These are phyloP conservation scores for Diaporthe citri DNA, from an alignment of 2,329 filamentous ascomycete genomes.

Conservation along the genomic window DNA sequence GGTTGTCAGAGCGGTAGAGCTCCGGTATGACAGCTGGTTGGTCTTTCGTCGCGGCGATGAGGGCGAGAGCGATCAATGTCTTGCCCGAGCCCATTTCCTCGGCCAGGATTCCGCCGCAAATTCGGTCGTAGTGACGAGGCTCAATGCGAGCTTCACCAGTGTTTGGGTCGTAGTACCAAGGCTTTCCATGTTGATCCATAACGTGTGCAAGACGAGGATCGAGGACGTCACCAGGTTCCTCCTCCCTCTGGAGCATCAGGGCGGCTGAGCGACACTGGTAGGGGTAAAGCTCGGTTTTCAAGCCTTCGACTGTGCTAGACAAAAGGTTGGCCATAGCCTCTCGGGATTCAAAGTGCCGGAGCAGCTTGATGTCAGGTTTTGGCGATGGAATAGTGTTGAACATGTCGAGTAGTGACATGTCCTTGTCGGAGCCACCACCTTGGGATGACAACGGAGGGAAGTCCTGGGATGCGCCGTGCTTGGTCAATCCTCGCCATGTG, in stretches of 20 bases:
- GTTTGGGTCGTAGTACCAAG: conserved; percentile 79
- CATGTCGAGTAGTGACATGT: conserved; percentile 72
- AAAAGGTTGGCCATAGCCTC: conserved; percentile 70
- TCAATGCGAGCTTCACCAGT: conserved; percentile 72
- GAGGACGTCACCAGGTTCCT: conserved; percentile 70
- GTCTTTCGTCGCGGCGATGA: conserved; percentile 81
- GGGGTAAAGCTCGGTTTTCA: conserved; percentile 76
- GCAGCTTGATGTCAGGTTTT: conserved; percentile 61
- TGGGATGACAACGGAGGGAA: conserved; percentile 45
- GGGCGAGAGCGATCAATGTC: conserved; percentile 84
- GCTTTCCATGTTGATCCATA: conserved; percentile 69
- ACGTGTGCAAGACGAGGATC: conserved; percentile 79
- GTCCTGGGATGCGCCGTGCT: neutral
- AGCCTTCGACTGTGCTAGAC: conserved; percentile 63
- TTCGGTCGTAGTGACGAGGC: conserved; percentile 80
- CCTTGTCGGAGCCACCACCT: conserved; percentile 51
- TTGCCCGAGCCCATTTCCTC: conserved; percentile 89
- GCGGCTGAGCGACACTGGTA: conserved; percentile 87
- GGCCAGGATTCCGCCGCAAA: conserved; percentile 81
- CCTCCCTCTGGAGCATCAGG: conserved; percentile 86
- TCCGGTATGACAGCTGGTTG: conserved; percentile 76
- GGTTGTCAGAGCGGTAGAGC: conserved; percentile 61
- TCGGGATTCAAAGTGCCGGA: conserved; percentile 64
- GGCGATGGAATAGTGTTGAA: conserved; percentile 83
- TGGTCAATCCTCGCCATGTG: conserved; percentile 66